Conservation (phyloP, 495 filamentous ascomycete species). For the Penicillium riverlandense region DNA sequence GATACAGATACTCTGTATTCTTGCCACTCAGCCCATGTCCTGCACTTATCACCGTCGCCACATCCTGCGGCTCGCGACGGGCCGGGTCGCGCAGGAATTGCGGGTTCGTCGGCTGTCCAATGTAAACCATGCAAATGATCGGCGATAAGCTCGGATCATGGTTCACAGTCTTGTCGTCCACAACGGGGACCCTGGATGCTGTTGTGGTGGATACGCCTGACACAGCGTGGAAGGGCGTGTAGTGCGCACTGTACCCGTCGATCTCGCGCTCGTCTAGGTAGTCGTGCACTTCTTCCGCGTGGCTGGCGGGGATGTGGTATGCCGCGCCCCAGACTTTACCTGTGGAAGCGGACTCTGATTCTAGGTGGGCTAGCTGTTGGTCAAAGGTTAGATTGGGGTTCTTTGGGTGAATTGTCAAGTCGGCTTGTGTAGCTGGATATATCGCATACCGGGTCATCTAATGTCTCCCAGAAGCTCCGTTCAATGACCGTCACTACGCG, state of each 20-base stretch:
- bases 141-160: conserved; percentile 5
- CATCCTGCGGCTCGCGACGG: conserved; percentile 66
- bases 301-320: conserved; percentile 71
- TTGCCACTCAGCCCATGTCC: conserved; percentile 79
- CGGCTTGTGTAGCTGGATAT: background rate
- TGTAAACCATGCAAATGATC: conserved; percentile 73
- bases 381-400: background rate
- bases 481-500: conserved; percentile 92
- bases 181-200: background rate
- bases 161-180: background rate
- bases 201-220: conserved; percentile 5
- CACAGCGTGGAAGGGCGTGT: conserved; percentile 69
- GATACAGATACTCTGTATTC: conserved; percentile 85
- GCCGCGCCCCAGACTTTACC: conserved; percentile 83
- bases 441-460: conserved; percentile 52
- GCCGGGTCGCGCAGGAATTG: conserved; percentile 69
- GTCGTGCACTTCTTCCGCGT: conserved; percentile 73
- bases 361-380: conserved; percentile 25
- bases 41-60: conserved; percentile 77
- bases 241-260: conserved; percentile 89
- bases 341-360: conserved; percentile 33
- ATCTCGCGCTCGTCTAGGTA: conserved; percentile 97
- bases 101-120: conserved; percentile 87
- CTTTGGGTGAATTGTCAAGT: conserved; percentile 2
- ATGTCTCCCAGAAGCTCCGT: conserved; percentile 67